Conservation (phyloP, 164 flowering plant species). For the Liriodendron chinense region DNA sequence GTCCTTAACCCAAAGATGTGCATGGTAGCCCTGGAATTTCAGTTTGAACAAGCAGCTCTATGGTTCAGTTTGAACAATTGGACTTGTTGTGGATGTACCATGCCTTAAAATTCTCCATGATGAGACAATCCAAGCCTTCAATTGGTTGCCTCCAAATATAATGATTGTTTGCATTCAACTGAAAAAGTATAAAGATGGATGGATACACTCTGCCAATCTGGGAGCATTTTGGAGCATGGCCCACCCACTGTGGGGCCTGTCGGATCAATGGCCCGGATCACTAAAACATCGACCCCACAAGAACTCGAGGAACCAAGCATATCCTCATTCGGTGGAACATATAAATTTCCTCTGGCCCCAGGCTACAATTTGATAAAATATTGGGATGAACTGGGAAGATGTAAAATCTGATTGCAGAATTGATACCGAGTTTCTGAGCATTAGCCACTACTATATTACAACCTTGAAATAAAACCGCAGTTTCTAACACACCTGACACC, state of each 20-base stretch:
- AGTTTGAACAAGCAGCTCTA: no score
- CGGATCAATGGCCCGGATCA: not conserved
- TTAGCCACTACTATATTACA: not conserved
- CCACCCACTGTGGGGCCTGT: not conserved
- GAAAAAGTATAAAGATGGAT: not conserved
- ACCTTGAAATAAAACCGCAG: not conserved
- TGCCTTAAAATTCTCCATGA: no score
- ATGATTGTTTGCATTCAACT: not conserved
- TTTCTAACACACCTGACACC: conserved; percentile 66
- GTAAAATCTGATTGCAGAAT: not conserved
- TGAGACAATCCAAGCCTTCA: no score
- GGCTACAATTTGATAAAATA: no score
- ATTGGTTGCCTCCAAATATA: no score
- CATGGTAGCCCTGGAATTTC: no score
- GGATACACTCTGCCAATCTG: not conserved
- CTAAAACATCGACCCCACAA: not conserved
- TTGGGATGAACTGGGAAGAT: no score
- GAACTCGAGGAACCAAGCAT: not conserved
- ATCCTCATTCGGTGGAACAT: not conserved
- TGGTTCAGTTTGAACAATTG: no score
- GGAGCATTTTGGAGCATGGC: not conserved
- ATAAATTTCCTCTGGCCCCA: not conserved
- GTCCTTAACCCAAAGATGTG: no score
- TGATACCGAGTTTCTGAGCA: not conserved
- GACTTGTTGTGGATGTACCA: no score